phyloP scores from a whole-genome alignment of 345 rosid genomes.

The Aethionema arabicum region DNA sequence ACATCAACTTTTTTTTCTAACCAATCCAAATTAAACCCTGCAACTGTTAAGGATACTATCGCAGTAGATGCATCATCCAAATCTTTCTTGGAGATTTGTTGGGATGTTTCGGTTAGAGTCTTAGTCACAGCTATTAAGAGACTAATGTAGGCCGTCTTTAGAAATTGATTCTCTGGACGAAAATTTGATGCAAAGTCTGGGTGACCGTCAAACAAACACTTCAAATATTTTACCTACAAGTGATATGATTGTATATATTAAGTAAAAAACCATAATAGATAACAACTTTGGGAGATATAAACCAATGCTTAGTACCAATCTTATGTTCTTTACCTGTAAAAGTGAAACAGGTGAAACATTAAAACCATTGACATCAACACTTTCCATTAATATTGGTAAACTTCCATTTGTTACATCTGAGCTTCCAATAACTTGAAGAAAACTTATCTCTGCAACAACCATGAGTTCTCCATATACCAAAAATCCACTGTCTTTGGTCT shows the following conservation, averaged over 20 bases:
- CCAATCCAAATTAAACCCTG: constrained; percentile 20
- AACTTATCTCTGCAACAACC: constrained; percentile 60
- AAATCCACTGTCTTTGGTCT: constrained; percentile 41
- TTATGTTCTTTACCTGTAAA: constrained; percentile 8
- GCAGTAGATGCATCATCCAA: background rate
- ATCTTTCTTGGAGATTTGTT: too few relatives aligned
- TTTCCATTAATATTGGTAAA: background rate
- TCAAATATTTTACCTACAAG: constrained; percentile 12
- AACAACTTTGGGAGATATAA: too few relatives aligned
- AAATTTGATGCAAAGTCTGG: constrained; percentile 6
- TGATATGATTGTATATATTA: too few relatives aligned
- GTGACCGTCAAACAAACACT: background rate
- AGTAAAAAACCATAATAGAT: too few relatives aligned
- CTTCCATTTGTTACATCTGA: background rate
- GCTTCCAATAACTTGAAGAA: background rate
- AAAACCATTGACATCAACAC: background rate
- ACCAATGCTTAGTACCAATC: too few relatives aligned
- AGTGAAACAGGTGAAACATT: too few relatives aligned
- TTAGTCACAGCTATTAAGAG: background rate
- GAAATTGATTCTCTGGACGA: background rate
- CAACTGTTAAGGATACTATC: background rate
- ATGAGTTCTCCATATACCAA: constrained; percentile 51
- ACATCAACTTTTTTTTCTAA: constrained; percentile 15
- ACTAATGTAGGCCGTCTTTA: constrained; percentile 11
- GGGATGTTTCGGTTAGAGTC: background rate